Conservation (phyloP, 345 rosid species). For the Hypericum androsaemum region DNA sequence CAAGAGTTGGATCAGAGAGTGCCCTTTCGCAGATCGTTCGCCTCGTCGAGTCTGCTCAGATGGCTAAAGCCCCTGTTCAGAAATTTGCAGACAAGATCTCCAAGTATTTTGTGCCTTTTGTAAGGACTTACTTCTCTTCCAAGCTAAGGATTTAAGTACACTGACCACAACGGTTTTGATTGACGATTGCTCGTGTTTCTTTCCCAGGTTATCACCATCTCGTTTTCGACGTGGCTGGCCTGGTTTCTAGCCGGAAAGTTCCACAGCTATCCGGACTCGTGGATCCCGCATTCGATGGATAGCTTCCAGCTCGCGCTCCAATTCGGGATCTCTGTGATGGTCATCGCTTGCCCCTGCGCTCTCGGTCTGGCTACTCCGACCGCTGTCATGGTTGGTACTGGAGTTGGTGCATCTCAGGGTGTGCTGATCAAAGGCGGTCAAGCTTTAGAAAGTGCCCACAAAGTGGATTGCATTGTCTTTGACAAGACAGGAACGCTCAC, state of each 20-base stretch:
- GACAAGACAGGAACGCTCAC: slow-evolving; percentile 99
- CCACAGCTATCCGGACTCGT: slow-evolving; percentile 68
- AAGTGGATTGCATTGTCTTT: slow-evolving; percentile 83
- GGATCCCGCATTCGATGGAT: slow-evolving; percentile 96
- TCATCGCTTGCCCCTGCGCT: slow-evolving; percentile 97
- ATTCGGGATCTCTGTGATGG: slow-evolving; percentile 98
- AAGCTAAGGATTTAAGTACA: background rate
- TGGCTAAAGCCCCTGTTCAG: slow-evolving; percentile 97
- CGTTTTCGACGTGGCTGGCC: slow-evolving; percentile 76
- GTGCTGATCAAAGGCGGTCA: slow-evolving; percentile 92
- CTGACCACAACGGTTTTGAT: background rate
- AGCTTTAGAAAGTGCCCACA: slow-evolving; percentile 79
- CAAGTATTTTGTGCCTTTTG: slow-evolving; percentile 82
- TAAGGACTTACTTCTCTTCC: slow-evolving; percentile 14
- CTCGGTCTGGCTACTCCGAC: slow-evolving; percentile 97
- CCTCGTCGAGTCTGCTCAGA: slow-evolving; percentile 88
- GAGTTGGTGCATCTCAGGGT: slow-evolving; percentile 96
- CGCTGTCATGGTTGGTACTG: slow-evolving; percentile 98
- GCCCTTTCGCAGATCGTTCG: slow-evolving; percentile 92
- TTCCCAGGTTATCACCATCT: slow-evolving; percentile 62
- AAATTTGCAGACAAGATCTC: slow-evolving; percentile 89
- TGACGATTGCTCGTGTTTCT: background rate
- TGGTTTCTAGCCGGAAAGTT: slow-evolving; percentile 87
- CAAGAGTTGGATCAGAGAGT: slow-evolving; percentile 87
- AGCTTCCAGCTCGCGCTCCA: slow-evolving; percentile 88